Evolutionary conservation across 768 basidiomycete genomes (phyloP), one percentile per base, ranked within the genome.

Genomic region (Roridomyces roridus): DNA sequence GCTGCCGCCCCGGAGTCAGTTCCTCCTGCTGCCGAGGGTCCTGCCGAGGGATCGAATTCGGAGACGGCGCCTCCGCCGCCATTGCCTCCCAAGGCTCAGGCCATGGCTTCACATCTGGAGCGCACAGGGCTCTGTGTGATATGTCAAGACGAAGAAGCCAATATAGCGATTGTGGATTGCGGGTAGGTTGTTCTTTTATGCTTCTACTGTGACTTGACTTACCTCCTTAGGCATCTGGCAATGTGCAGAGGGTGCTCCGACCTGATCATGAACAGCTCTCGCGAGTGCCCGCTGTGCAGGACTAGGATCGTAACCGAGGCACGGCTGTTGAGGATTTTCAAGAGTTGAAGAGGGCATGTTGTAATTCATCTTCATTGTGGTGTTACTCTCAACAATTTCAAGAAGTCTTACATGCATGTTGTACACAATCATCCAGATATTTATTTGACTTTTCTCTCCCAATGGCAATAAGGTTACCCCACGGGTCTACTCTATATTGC

Each of bases 111-210:
- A 1, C 72, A 76, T 35, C 68, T 81, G 12, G 91, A 92, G 59
- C 82, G 87, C 21, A 82, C 83, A 9, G 94, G 95, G 2, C 72
- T 95, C 5, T 97, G 95, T 69, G 92, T 96, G 0, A 83, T 97
- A 10, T 97, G 95, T 67, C 94, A 96, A 67, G 95, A 97, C 59
- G 91, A 94, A 56, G 94, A 96, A 61, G 94, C 95, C 0, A 94
- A 91, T 62, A 91, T 97, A 54, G 95, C 94, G 2, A 86, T 94
- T 51, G 90, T 96, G 12, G 95, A 97, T 72, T 97, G 95, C 83
- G 95, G 95, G 89, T 92, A 69, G 40, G 88, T 83, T 1, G n/a
- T 21, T 23, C 40, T 11, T 23, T 46, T 39, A 24, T 29, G 28
- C 60, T 29, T 34, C 2, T 5, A 36, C 47, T 43, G 51, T 44